phyloP scores from a whole-genome alignment of 1,284 basidiomycete genomes.

The Vanrija pseudolonga region DNA sequence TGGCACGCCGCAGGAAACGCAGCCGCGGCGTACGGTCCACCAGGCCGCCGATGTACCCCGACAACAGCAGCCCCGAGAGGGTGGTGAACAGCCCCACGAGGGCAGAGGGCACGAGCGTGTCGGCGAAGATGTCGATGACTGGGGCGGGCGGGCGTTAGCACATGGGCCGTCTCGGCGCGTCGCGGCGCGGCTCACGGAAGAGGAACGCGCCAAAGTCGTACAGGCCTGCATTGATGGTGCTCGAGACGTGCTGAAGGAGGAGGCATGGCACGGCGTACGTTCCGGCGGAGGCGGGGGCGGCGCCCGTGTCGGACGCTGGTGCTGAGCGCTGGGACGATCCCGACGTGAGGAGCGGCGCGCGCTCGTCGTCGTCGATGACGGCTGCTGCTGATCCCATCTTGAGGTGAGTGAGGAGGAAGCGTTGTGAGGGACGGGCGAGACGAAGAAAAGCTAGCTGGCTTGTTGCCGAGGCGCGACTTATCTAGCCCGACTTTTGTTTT shows the following conservation, averaged over 20 bases:
- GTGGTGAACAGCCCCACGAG: conserved; percentile 52
- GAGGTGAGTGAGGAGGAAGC: no score
- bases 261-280: conserved; percentile 28
- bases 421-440: no score
- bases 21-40: conserved; percentile 41
- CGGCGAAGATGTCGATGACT: conserved; percentile 42
- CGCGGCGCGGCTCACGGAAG: conserved; percentile 22
- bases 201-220: conserved; percentile 41
- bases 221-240: conserved; percentile 24
- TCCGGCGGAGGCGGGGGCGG: no score
- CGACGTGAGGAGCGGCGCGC: background rate
- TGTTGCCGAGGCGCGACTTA: no score
- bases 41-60: conserved; percentile 47
- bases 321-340: no score
- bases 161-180: no score
- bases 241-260: conserved; percentile 32
- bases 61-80: conserved; percentile 43
- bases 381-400: no score
- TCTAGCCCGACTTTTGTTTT: no score
- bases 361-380: background rate
- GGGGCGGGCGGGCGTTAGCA: no score
- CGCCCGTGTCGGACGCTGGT: no score
- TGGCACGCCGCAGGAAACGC: conserved; percentile 41
- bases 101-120: conserved; percentile 51
- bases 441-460: no score